These are phyloP conservation scores for Clathrus columnatus DNA, from an alignment of 768 basidiomycete species.

Conservation along the genomic window DNA sequence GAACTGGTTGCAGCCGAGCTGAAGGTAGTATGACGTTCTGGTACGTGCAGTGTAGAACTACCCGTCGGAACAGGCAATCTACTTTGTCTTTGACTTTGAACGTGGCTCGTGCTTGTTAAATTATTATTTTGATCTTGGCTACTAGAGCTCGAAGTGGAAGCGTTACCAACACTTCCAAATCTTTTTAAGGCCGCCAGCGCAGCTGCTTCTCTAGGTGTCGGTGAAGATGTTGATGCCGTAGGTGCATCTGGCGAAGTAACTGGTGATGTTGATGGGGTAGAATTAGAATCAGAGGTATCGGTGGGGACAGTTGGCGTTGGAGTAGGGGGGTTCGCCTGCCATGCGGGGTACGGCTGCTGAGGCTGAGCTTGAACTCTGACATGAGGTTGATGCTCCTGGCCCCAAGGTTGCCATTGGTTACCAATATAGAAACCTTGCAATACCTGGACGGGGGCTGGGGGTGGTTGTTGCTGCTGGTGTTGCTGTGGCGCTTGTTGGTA, in stretches of 20 bases:
- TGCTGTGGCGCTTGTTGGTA: background rate
- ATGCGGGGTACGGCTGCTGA: constrained; percentile 18
- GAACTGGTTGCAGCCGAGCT: background rate
- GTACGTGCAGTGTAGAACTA: background rate
- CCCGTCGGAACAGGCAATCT: background rate
- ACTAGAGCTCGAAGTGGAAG: background rate
- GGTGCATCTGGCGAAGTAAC: constrained; percentile 10
- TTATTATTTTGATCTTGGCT: no score
- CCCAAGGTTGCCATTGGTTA: constrained; percentile 17
- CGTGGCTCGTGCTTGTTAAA: no score
- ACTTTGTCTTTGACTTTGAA: background rate
- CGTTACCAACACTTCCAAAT: constrained; percentile 18
- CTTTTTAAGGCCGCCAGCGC: constrained; percentile 60
- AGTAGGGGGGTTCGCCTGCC: constrained; percentile 12
- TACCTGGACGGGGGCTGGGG: constrained; percentile 10
- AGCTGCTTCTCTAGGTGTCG: constrained; percentile 45
- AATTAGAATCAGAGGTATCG: constrained; percentile 12
- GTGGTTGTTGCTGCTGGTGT: background rate
- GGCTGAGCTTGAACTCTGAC: constrained; percentile 22
- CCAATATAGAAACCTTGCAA: constrained; percentile 16
- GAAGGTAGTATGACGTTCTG: background rate
- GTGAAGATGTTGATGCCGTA: constrained; percentile 5
- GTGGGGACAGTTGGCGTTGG: constrained; percentile 24
- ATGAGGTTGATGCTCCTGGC: constrained; percentile 17
- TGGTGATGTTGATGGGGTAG: constrained; percentile 13